Percentiles rank a stretch among this genome's conserved stretches.
phyloP scores from a whole-genome alignment of 1,284 basidiomycete species.

The Naganishia cerealis region DNA sequence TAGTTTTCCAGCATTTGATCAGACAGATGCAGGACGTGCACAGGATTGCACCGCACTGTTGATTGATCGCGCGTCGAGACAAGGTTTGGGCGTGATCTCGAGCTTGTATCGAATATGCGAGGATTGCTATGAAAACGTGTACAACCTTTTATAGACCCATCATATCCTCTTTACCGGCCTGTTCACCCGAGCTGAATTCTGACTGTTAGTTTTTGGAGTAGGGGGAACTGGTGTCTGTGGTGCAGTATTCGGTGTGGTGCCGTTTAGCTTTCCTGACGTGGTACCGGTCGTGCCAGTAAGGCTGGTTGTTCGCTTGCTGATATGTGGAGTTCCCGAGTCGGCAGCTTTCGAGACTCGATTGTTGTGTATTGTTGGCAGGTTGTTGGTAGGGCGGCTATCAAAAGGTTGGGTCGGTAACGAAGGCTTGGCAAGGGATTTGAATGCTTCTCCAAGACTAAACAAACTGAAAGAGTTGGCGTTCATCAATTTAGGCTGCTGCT shows the following conservation, averaged over 20 bases:
- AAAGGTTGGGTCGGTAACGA: not conserved
- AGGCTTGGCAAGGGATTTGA: constrained; percentile 2
- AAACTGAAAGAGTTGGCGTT: not conserved
- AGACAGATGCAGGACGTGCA: too few relatives aligned
- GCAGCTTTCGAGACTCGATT: not conserved
- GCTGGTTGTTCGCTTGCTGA: constrained; percentile 25
- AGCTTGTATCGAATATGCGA: too few relatives aligned
- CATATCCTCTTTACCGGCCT: not conserved
- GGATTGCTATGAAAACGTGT: not conserved
- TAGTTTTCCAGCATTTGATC: too few relatives aligned
- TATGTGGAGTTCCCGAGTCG: not conserved
- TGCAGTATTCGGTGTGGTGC: not conserved
- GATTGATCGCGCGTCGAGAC: too few relatives aligned
- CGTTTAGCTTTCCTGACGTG: not conserved
- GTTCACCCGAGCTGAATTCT: not conserved
- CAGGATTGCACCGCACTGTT: too few relatives aligned
- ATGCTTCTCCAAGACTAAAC: constrained; percentile 8
- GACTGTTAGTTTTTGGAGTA: not conserved
- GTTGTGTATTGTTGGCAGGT: not conserved
- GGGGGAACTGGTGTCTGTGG: not conserved
- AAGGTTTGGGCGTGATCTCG: too few relatives aligned
- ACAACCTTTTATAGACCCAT: not conserved
- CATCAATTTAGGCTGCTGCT: not conserved
- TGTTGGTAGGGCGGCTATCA: not conserved
- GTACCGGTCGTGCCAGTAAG: constrained; percentile 7